Evolutionary conservation across 257 asterid genomes (phyloP), one percentile per base, ranked within the genome.

Genomic region (Penstemon eatonii): DNA sequence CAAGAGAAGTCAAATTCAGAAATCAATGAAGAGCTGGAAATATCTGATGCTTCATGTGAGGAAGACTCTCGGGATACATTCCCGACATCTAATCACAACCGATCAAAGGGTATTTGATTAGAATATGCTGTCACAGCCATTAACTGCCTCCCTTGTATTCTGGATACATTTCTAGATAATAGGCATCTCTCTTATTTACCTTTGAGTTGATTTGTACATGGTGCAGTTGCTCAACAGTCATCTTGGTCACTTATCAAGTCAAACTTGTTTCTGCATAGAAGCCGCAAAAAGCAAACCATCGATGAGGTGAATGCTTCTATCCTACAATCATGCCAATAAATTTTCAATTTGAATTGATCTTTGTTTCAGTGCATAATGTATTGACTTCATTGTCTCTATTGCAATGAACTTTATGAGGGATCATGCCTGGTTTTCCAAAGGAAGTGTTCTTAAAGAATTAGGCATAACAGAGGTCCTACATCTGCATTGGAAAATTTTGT

Each of bases 1-100:
- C 98, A 91, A 91, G 98, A 91, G 87, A 89, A 84, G 79, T 87
- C 98, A 76, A 80, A 91, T 80, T 81, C 95, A 6, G 98, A 82
- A 44, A 91, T 91, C 69, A 91, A 91, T 75, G 78, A 79, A 63
- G 98, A 91, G 83, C 77, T 91, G 76, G 95, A 84, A 59, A 85
- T 91, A 77, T 89, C 96, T 65, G 96, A 91, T 82, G 94, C 79
- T 61, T 85, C 92, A 59, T 69, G 86, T 41, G 93, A 82, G 55
- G 96, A 89, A 73, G 94, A 86, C 76, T 83, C 65, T 64, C 62
- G 65, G 72, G 80, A 74, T 71, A 53, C 71, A 71, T 66, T 58
- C 80, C 81, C 51, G 53, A 79, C 76, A 61, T 76, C 84, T 68
- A 68, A 68, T 52, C 68, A 53, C 70, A 79, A 74, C 75, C 80